These are phyloP conservation scores for Pisolithus sp. DNA, from an alignment of 768 basidiomycete genomes.

Conservation along the genomic window DNA sequence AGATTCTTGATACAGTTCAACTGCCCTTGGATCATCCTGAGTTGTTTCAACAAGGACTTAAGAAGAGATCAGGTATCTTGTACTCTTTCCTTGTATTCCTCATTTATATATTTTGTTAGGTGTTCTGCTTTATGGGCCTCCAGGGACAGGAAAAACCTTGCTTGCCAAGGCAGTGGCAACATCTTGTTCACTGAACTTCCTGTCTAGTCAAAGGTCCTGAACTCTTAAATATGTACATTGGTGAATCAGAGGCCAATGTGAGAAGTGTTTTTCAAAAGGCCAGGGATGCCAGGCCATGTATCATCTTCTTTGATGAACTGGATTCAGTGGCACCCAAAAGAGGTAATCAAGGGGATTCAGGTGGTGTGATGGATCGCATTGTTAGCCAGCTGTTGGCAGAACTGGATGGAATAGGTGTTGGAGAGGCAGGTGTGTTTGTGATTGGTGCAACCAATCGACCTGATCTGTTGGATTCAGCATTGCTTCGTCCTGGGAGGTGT, in stretches of 20 bases:
- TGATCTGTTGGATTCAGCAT: slow-evolving; percentile 83
- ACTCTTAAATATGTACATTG: slow-evolving; percentile 96
- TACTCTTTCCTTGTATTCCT: neutral
- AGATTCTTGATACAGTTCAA: slow-evolving; percentile 95
- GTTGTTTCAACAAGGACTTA: slow-evolving; percentile 82
- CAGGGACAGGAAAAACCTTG: slow-evolving; percentile 92
- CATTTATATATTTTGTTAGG: slow-evolving; percentile 37
- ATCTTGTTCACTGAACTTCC: slow-evolving; percentile 90
- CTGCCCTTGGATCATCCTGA: slow-evolving; percentile 88
- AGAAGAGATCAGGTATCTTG: slow-evolving; percentile 82
- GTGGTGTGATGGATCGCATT: slow-evolving; percentile 97
- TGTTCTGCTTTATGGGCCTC: slow-evolving; percentile 88
- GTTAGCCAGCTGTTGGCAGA: slow-evolving; percentile 93
- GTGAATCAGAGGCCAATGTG: slow-evolving; percentile 97
- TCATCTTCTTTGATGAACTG: slow-evolving; percentile 95
- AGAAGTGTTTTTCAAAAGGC: slow-evolving; percentile 87
- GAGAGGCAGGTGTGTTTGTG: slow-evolving; percentile 77
- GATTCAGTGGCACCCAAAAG: slow-evolving; percentile 93
- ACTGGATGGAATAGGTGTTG: slow-evolving; percentile 80
- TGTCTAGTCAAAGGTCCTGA: slow-evolving; percentile 98
- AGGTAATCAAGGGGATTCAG: slow-evolving; percentile 92
- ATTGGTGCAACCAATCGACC: slow-evolving; percentile 96
- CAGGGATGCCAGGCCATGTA: slow-evolving; percentile 86
- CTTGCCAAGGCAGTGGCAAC: slow-evolving; percentile 96
- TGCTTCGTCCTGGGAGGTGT: slow-evolving; percentile 83